phyloP scores from a whole-genome alignment of 306 rosid species.

The Cicer bijugum region DNA sequence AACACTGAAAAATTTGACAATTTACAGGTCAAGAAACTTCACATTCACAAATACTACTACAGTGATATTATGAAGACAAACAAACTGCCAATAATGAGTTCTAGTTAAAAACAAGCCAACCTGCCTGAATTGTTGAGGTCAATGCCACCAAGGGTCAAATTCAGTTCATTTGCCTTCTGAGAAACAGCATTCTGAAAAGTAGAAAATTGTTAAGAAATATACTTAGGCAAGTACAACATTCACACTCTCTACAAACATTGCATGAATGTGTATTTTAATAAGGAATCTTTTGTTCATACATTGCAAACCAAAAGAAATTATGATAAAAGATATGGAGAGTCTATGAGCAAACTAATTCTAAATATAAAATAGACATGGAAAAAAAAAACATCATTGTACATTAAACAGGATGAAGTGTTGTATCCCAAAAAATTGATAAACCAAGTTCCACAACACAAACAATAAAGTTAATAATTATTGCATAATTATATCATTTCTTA shows the following conservation, averaged over 20 bases:
- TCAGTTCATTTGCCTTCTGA: slow-evolving; percentile 79
- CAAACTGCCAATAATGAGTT: slow-evolving; percentile 26
- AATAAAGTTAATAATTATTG: background rate
- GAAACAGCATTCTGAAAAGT: slow-evolving; percentile 68
- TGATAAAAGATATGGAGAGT: background rate
- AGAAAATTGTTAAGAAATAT: slow-evolving; percentile 29
- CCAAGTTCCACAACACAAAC: slow-evolving; percentile 11
- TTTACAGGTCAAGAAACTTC: slow-evolving; percentile 49
- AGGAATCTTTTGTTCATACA: slow-evolving; percentile 6
- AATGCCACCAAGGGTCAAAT: slow-evolving; percentile 97
- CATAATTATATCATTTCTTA: slow-evolving; percentile 5
- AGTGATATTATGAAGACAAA: slow-evolving; percentile 25
- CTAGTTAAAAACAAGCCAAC: slow-evolving; percentile 68
- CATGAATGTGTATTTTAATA: slow-evolving; percentile 16
- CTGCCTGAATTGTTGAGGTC: slow-evolving; percentile 99
- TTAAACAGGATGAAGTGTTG: background rate
- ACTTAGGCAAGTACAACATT: background rate
- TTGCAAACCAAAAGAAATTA: slow-evolving; percentile 10
- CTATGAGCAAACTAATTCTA: background rate
- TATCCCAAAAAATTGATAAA: slow-evolving; percentile 2
- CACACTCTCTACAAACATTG: slow-evolving; percentile 3
- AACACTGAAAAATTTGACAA: slow-evolving; percentile 68
- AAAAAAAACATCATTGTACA: background rate
- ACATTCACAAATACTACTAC: slow-evolving; percentile 32
- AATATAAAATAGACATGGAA: background rate